Evolutionary conservation across 306 rosid species (phyloP).

Genomic region (Rosa persica): DNA sequence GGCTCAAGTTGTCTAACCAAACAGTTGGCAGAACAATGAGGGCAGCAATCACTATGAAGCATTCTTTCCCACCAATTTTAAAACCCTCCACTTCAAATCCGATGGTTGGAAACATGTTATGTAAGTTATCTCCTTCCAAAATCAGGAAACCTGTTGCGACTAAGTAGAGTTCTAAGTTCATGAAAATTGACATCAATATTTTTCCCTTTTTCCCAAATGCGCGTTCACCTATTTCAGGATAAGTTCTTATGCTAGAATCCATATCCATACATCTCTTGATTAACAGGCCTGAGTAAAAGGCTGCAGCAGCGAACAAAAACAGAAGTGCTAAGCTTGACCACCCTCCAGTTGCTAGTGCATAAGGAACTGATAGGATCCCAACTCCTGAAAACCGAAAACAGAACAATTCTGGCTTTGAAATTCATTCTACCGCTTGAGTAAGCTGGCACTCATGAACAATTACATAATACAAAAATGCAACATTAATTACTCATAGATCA

Average conservation of each 20-base stretch:
- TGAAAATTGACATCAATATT: conserved; percentile 43
- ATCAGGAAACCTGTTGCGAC: conserved; percentile 78
- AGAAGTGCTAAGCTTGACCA: conserved; percentile 70
- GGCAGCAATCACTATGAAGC: conserved; percentile 53
- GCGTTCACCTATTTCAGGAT: conserved; percentile 69
- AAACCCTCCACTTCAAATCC: conserved; percentile 45
- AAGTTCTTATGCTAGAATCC: conserved; percentile 50
- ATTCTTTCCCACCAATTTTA: conserved; percentile 38
- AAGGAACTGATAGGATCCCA: conserved; percentile 79
- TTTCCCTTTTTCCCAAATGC: conserved; percentile 76
- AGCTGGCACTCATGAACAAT: neutral
- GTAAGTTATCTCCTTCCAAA: conserved; percentile 77
- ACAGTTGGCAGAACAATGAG: conserved; percentile 65
- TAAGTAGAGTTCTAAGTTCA: conserved; percentile 70
- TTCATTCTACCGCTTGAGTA: neutral
- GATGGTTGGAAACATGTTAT: conserved; percentile 42
- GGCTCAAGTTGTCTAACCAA: conserved; percentile 70
- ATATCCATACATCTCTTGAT: conserved; percentile 75
- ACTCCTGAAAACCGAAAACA: conserved; percentile 50
- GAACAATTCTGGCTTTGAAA: neutral
- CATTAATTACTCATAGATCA: neutral
- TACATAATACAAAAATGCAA: neutral
- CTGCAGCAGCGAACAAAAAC: conserved; percentile 38
- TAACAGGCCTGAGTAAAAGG: conserved; percentile 64
- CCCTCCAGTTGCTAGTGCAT: conserved; percentile 81